Base-by-base conservation (phyloP, 257 asterid genomes). In the Buddleja alternifolia region DNA sequence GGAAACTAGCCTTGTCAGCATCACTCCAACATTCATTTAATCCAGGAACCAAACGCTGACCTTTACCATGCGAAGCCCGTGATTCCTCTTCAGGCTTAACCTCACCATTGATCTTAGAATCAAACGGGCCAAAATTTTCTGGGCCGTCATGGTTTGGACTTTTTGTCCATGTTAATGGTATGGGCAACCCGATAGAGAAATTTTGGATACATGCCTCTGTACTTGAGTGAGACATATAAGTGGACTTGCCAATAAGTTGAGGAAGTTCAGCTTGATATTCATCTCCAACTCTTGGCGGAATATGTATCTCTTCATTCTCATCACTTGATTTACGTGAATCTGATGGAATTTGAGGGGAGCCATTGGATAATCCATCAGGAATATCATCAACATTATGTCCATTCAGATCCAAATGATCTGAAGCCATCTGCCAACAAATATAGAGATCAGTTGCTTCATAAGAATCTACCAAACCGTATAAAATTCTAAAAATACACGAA, bases 201-300 rank as follows among this genome's bases (percentile, higher is more conserved):
- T 78, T 60, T 16, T 70, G 57, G 23, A 29, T 29, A 29, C 62
- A 34, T 4, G 53, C n/a, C 42, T 50, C 41, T 56, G 44, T 81
- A 24, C 36, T 59, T 32, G 64, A 23, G 41, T 57, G 36, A 8
- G 68, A 44, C 37, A 46, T 4, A 55, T 23, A 59, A 23, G 60
- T 69, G 3, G 77, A 55, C 66, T 60, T 41, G 42, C 50, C 20
- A 63, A 72, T 46, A 23, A 63, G 55, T 66, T 66, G 67, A 17
- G 92, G 94, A 68, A 86, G 75, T 73, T 84, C 80, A 34, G 63
- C 88, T 77, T 90, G 97, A 71, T 75, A 88, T 44, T 80, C 75
- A 48, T 83, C 83, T 54, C 97, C 97, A 37, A 80, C 56, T 52
- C 94, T 82, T 10, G 96, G 92, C 52, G 65, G 63, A 44, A 83